A percentile compares a stretch with the other conserved stretches of the same genome.
Conservation (phyloP, 176 grass and related monocot genomes). For the Paspalum vaginatum region DNA sequence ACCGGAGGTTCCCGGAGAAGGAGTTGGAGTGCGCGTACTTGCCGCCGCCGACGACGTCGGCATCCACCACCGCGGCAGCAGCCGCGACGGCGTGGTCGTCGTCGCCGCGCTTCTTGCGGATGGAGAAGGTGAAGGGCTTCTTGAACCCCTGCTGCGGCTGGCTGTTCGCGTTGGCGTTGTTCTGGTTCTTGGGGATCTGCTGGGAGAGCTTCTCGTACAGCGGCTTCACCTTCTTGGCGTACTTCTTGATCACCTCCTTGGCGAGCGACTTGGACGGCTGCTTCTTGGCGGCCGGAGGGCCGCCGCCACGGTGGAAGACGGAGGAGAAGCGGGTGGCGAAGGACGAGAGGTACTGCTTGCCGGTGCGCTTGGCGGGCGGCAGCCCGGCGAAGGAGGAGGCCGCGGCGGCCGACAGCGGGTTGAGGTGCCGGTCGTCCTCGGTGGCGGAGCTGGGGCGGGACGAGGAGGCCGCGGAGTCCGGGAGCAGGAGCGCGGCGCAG, state of each 20-base stretch:
- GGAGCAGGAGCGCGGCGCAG: conserved; percentile 54
- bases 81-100: conserved; percentile 29
- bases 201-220: conserved; percentile 91
- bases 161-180: background rate
- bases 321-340: conserved; percentile 95
- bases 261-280: conserved; percentile 69
- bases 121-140: conserved; percentile 96
- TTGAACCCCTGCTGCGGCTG: conserved; percentile 58
- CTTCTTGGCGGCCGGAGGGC: conserved; percentile 39
- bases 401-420: background rate
- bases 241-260: conserved; percentile 97
- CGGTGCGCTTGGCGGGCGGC: conserved; percentile 54
- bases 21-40: conserved; percentile 75
- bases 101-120: conserved; percentile 59
- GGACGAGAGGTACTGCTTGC: conserved; percentile 78
- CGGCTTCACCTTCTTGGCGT: conserved; percentile 95
- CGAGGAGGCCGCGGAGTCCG: conserved; percentile 69
- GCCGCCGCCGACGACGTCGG: background rate
- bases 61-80: background rate
- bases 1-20: conserved; percentile 92
- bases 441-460: conserved; percentile 92
- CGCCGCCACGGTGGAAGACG: conserved; percentile 85
- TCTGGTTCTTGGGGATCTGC: conserved; percentile 70
- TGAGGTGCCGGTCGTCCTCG: conserved; percentile 67
- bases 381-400: conserved; percentile 31